Base-by-base conservation (phyloP, 2,329 filamentous ascomycete genomes). In the Lachnellula subtilissima region DNA sequence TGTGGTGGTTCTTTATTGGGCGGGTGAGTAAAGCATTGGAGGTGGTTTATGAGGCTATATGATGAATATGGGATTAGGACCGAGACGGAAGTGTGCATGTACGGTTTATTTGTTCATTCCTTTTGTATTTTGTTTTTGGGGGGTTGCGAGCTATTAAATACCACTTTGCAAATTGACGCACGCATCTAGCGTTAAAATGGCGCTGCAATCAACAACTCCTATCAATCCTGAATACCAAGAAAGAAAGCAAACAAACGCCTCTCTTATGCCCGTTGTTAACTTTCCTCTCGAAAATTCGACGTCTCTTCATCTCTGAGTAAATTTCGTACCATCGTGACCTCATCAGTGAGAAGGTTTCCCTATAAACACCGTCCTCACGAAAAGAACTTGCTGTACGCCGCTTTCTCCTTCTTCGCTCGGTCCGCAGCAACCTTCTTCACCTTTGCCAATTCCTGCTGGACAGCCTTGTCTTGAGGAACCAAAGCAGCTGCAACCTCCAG, bases 351-450 rank as follows among this genome's bases (percentile, higher is more conserved):
- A 40, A 17, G 4, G 15, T n/a, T 15, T 40, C 5, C 8, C 15
- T 17, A 40, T 40, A 40, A 17, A 1, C 23, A 48, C 14, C 22
- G n/a, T 32, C 11, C 23, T 64, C 56, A 70, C 28, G 63, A 56
- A 54, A 97, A 97, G 75, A 95, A 94, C 77, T 96, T 97, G 77
- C 88, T 89, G 72, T 93, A 96, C 5, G 87, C 88, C 65, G 89
- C 90, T 82, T 92, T 95, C 78, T 97, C 90, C 83, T 92, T 96
- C 71, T 88, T 88, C 60, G 84, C 80, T 59, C 87, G 82, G 56
- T 87, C 88, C 11, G 84, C 80, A 25, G 88, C 82, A 66, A 80
- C 84, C 76, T 87, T 87, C 82, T 92, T 96, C 52, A 94, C 85
- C n/a, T 79, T 75, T 17, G 82, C 80, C 53, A 95, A 79, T 75